These are phyloP conservation scores for Rickenella mellea DNA, from an alignment of 768 basidiomycete species.

Conservation along the genomic window DNA sequence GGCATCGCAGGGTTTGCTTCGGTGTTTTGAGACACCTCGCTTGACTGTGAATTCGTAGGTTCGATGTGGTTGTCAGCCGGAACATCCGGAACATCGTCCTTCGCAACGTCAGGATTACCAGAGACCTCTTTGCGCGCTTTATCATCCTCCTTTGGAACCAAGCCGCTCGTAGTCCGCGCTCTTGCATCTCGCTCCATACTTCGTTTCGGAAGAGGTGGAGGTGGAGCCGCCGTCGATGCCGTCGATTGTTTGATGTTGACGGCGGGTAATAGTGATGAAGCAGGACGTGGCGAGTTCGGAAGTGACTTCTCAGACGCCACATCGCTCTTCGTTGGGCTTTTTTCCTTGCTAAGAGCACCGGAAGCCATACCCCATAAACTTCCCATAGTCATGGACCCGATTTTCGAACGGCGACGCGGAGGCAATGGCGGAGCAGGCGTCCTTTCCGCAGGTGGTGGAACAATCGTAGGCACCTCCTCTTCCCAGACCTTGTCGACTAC, in stretches of 20 bases:
- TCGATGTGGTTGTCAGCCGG: too few relatives aligned
- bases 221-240: constrained; percentile 18
- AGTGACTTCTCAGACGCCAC: constrained; percentile 27
- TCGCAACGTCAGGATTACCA: too few relatives aligned
- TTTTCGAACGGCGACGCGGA: constrained; percentile 36
- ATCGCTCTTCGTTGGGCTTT: constrained; percentile 44
- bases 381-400: constrained; percentile 6
- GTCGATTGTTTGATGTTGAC: constrained; percentile 9
- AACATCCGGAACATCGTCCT: too few relatives aligned
- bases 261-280: constrained; percentile 10
- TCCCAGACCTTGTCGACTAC: constrained; percentile 87
- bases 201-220: constrained; percentile 40
- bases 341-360: constrained; percentile 43
- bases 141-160: too few relatives aligned
- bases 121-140: too few relatives aligned
- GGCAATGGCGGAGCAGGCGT: constrained; percentile 41
- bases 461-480: constrained; percentile 45
- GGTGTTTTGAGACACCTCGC: too few relatives aligned
- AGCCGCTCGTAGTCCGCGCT: too few relatives aligned
- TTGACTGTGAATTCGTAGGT: too few relatives aligned
- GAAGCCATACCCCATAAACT: constrained; percentile 64
- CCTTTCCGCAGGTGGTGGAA: constrained; percentile 29
- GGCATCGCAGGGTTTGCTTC: background rate
- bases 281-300: constrained; percentile 8
- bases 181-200: constrained; percentile 25